phyloP scores from a whole-genome alignment of 2,329 filamentous ascomycete species.

The Beauveria asiatica region DNA sequence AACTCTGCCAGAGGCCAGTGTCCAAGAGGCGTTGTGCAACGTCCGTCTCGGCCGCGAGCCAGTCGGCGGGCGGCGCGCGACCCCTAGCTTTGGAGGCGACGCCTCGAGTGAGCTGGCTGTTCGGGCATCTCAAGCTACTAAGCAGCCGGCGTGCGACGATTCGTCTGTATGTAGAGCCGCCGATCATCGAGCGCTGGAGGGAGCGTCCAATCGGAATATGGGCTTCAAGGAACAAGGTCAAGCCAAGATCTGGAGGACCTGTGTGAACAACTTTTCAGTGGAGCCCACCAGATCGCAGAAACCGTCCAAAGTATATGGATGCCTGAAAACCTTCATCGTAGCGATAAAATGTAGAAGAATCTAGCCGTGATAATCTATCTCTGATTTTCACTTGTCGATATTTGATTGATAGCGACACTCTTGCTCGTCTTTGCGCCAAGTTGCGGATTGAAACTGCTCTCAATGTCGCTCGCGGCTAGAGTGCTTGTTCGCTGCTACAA shows the following conservation, averaged over 20 bases:
- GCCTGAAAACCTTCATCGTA: background rate
- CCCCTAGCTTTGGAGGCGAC: background rate
- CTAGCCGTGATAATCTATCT: no score
- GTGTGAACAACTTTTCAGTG: background rate
- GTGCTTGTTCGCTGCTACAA: no score
- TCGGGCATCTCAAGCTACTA: background rate
- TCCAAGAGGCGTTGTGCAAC: constrained; percentile 19
- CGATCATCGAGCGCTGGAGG: constrained; percentile 1
- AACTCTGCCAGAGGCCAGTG: constrained; percentile 20
- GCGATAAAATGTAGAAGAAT: no score
- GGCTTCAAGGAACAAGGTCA: background rate
- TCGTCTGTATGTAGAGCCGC: background rate
- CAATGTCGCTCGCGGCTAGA: no score
- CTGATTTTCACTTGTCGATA: no score
- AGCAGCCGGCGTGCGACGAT: background rate
- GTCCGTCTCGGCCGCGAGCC: background rate
- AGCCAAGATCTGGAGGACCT: background rate
- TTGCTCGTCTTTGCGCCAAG: no score
- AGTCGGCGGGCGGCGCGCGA: background rate
- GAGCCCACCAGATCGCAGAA: background rate
- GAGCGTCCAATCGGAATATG: background rate
- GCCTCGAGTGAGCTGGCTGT: background rate
- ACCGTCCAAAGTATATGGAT: background rate
- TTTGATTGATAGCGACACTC: no score
- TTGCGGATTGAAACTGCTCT: no score